These are phyloP conservation scores for Murraya paniculata DNA, from an alignment of 345 rosid genomes.

Conservation along the genomic window DNA sequence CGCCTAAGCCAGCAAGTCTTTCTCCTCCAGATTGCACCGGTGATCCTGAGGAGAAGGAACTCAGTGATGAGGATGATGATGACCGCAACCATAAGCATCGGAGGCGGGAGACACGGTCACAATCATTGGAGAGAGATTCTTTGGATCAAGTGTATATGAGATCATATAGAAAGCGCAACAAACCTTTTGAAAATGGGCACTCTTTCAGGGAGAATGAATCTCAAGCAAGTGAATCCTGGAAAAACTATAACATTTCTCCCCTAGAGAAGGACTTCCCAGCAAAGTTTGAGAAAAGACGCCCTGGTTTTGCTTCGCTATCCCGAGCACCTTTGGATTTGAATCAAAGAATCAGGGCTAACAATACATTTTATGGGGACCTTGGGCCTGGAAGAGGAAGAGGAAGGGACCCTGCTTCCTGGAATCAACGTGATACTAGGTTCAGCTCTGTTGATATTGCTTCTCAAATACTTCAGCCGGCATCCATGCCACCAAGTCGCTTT, in stretches of 20 bases:
- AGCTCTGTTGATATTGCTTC: conserved; percentile 62
- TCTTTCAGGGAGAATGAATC: conserved; percentile 54
- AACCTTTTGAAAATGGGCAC: conserved; percentile 64
- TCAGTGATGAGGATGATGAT: conserved; percentile 97
- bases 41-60: conserved; percentile 90
- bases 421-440: conserved; percentile 64
- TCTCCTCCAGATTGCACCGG: conserved; percentile 65
- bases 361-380: conserved; percentile 53
- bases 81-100: conserved; percentile 98
- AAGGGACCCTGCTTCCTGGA: conserved; percentile 75
- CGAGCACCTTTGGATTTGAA: conserved; percentile 54
- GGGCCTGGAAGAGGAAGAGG: conserved; percentile 87
- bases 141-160: conserved; percentile 54
- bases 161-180: conserved; percentile 64
- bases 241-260: conserved; percentile 32
- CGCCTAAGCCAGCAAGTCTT: conserved; percentile 54
- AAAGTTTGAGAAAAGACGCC: conserved; percentile 61
- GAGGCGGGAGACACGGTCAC: conserved; percentile 62
- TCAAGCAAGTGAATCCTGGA: conserved; percentile 48
- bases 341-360: conserved; percentile 62
- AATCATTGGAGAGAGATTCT: conserved; percentile 66
- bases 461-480: conserved; percentile 61
- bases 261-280: conserved; percentile 41
- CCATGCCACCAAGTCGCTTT: conserved; percentile 54
- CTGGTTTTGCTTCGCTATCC: conserved; percentile 40